Conservation (phyloP, 805 yeast genomes). For the Candida palmyrensis region DNA sequence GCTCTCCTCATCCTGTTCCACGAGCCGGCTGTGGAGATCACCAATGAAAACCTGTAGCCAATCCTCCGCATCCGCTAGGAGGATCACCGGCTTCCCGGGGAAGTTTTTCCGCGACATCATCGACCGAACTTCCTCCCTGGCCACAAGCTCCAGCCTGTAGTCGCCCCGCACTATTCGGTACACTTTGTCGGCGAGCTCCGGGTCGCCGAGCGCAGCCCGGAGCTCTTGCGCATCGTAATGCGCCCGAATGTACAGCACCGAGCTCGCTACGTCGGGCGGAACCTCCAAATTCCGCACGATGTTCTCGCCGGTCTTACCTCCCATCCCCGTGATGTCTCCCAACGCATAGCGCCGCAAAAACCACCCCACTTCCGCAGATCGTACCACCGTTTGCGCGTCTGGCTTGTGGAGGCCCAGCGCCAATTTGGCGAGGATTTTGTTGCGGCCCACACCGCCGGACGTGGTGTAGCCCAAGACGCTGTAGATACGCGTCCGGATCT, state of each 20-base stretch:
- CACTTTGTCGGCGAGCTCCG: constrained; percentile 49
- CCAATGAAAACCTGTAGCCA: constrained; percentile 86
- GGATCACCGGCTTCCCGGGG: constrained; percentile 46
- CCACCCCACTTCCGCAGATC: constrained; percentile 38
- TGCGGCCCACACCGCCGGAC: constrained; percentile 80
- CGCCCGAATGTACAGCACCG: constrained; percentile 43
- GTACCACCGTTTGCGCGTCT: constrained; percentile 72
- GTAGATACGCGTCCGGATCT: constrained; percentile 50
- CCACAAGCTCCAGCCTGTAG: constrained; percentile 46
- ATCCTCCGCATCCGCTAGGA: constrained; percentile 51
- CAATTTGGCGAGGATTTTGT: constrained; percentile 75
- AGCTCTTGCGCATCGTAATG: constrained; percentile 30
- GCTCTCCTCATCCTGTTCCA: constrained; percentile 70
- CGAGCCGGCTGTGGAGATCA: constrained; percentile 65
- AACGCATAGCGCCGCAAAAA: constrained; percentile 62
- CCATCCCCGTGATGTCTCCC: constrained; percentile 82
- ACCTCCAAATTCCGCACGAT: constrained; percentile 46
- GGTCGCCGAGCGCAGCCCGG: constrained; percentile 24
- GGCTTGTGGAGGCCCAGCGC: constrained; percentile 88
- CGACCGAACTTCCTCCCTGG: constrained; percentile 63
- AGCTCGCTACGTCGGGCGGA: constrained; percentile 43
- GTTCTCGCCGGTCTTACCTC: constrained; percentile 78
- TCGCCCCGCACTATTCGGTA: constrained; percentile 64
- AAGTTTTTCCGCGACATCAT: constrained; percentile 90
- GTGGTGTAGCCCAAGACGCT: constrained; percentile 71